phyloP scores from a whole-genome alignment of 2,329 filamentous ascomycete genomes.

The Verticillium nonalfalfae region DNA sequence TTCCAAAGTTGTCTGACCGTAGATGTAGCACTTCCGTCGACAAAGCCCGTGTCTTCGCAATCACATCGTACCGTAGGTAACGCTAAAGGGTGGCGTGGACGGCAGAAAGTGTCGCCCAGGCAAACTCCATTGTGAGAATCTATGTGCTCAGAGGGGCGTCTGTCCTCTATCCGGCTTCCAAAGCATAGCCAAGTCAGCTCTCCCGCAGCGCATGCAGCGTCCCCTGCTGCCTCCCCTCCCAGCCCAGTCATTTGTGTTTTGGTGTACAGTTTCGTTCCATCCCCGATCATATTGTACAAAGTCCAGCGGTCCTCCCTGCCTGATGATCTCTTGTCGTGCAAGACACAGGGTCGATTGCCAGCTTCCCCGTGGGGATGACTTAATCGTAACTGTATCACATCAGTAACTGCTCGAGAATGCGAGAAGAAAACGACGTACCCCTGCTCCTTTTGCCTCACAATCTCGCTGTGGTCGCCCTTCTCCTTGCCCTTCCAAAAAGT shows the following conservation, averaged over 20 bases:
- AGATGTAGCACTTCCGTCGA: too few species aligned
- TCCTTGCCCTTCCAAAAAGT: slow-evolving; percentile 56
- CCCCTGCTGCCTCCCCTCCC: background rate
- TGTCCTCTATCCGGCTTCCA: background rate
- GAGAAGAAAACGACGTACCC: slow-evolving; percentile 46
- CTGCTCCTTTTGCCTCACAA: slow-evolving; percentile 71
- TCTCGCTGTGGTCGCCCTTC: slow-evolving; percentile 56
- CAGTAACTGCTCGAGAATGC: background rate
- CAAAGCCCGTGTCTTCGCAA: too few species aligned
- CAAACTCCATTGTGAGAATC: background rate
- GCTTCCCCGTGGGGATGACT: background rate
- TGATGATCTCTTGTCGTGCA: background rate
- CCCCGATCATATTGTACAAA: background rate
- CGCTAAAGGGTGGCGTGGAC: too few species aligned
- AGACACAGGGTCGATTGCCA: background rate
- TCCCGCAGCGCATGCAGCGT: background rate
- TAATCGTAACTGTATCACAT: background rate
- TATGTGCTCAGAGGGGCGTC: background rate
- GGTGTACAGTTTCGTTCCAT: background rate
- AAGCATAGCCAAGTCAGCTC: background rate
- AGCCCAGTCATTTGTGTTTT: background rate
- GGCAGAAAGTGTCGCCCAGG: background rate
- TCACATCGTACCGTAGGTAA: too few species aligned
- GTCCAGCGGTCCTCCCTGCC: background rate
- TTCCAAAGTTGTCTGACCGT: too few species aligned